Evolutionary conservation across 2,329 filamentous ascomycete species (phyloP).

Genomic region (Leptographium lundbergii): DNA sequence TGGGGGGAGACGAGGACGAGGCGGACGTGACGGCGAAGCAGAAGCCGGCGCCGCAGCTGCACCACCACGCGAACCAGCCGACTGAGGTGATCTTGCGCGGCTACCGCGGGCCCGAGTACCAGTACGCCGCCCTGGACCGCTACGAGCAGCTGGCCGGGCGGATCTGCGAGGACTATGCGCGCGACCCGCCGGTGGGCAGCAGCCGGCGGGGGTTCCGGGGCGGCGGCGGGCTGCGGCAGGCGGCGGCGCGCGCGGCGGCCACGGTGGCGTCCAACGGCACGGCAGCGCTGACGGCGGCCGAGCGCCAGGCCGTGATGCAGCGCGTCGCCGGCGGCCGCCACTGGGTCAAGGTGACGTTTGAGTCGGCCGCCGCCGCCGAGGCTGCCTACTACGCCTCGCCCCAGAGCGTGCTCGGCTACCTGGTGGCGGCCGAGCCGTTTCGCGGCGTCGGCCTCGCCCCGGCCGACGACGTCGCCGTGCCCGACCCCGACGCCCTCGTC

Average conservation of each 20-base stretch:
- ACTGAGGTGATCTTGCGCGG: conserved; percentile 78
- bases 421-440: conserved; percentile 61
- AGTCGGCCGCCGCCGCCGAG: conserved; percentile 59
- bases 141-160: conserved; percentile 77
- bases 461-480: conserved; percentile 48
- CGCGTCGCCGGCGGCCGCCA: conserved; percentile 72
- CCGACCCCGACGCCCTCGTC: conserved; percentile 29
- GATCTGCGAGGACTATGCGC: conserved; percentile 88
- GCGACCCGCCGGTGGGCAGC: conserved; percentile 62
- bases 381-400: conserved; percentile 58
- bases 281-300: conserved; percentile 52
- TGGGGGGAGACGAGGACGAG: conserved; percentile 8
- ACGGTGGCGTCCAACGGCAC: conserved; percentile 27
- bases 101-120: conserved; percentile 49
- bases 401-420: conserved; percentile 55
- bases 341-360: conserved; percentile 84
- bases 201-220: not conserved
- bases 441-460: conserved; percentile 46
- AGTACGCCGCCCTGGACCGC: conserved; percentile 81
- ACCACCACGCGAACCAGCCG: conserved; percentile 23
- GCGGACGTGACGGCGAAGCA: too few species aligned
- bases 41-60: conserved; percentile 7
- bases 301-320: conserved; percentile 63
- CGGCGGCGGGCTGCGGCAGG: conserved; percentile 59
- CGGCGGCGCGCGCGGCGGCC: conserved; percentile 42